Conservation (phyloP, 164 flowering plant genomes). For the Macadamia integrifolia region DNA sequence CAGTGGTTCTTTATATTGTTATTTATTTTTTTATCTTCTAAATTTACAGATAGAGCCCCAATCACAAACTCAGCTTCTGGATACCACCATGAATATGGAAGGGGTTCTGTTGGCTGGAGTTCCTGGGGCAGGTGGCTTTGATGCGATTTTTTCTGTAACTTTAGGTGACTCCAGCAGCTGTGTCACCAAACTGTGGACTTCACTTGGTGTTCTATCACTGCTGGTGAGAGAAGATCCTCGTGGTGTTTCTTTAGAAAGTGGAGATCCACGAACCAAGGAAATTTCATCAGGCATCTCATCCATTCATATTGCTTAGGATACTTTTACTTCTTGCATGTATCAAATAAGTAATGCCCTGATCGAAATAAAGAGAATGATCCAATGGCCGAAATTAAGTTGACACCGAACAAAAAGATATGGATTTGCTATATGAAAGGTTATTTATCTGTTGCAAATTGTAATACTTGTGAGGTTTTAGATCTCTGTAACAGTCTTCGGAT, state of each 20-base stretch:
- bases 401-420: too few species aligned
- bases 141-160: conserved; percentile 88
- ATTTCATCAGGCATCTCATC: conserved; percentile 58
- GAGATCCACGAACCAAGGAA: conserved; percentile 66
- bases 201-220: conserved; percentile 70
- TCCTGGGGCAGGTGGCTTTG: conserved; percentile 99
- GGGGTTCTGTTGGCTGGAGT: conserved; percentile 96
- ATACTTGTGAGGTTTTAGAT: too few species aligned
- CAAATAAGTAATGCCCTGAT: background rate
- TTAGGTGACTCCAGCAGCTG: conserved; percentile 57
- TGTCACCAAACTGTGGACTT: conserved; percentile 64
- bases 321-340: background rate
- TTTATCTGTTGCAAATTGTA: too few species aligned
- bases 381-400: too few species aligned
- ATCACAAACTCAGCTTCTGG: conserved; percentile 80
- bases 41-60: conserved; percentile 88
- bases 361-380: too few species aligned
- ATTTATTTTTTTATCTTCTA: background rate
- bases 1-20: background rate
- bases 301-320: conserved; percentile 24
- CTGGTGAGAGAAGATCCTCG: conserved; percentile 89
- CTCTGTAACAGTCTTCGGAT: too few species aligned
- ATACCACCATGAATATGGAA: conserved; percentile 75
- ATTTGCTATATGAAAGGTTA: too few species aligned
- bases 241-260: conserved; percentile 71